These are phyloP conservation scores for Diplosphaera chodatii DNA, from an alignment of 139 green algal species.

Conservation along the genomic window DNA sequence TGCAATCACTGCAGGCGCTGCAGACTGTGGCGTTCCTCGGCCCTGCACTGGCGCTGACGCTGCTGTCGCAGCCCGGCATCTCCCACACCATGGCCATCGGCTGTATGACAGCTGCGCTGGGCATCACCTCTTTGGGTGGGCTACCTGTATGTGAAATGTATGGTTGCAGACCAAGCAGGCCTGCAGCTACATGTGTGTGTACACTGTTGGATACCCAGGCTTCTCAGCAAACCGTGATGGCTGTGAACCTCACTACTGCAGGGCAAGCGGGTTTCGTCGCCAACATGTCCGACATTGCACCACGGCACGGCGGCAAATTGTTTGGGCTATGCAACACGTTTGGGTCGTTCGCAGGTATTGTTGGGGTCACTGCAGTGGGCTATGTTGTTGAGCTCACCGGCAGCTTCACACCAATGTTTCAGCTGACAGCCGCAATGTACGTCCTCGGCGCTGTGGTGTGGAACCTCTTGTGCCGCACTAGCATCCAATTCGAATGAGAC, in stretches of 20 bases:
- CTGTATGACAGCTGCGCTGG: constrained; percentile 68
- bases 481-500: constrained; percentile 51
- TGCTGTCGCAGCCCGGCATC: constrained; percentile 37
- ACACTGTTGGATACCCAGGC: too few relatives aligned
- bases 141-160: too few relatives aligned
- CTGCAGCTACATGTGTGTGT: too few relatives aligned
- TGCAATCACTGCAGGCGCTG: constrained; percentile 22
- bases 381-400: constrained; percentile 69
- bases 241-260: constrained; percentile 1
- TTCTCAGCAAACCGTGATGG: too few relatives aligned
- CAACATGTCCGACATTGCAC: constrained; percentile 86
- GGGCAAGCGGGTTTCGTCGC: constrained; percentile 72
- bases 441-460: constrained; percentile 60
- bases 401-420: constrained; percentile 71
- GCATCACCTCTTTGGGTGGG: constrained; percentile 70
- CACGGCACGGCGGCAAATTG: constrained; percentile 63
- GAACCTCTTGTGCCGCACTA: constrained; percentile 46
- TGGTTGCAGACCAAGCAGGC: too few relatives aligned
- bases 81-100: constrained; percentile 33
- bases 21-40: constrained; percentile 75
- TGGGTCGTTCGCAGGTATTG: constrained; percentile 67
- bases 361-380: constrained; percentile 62
- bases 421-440: constrained; percentile 69
- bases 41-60: constrained; percentile 61
- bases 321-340: constrained; percentile 91